Conservation (phyloP, 805 yeast genomes). For the Metschnikowia noctiluminum region DNA sequence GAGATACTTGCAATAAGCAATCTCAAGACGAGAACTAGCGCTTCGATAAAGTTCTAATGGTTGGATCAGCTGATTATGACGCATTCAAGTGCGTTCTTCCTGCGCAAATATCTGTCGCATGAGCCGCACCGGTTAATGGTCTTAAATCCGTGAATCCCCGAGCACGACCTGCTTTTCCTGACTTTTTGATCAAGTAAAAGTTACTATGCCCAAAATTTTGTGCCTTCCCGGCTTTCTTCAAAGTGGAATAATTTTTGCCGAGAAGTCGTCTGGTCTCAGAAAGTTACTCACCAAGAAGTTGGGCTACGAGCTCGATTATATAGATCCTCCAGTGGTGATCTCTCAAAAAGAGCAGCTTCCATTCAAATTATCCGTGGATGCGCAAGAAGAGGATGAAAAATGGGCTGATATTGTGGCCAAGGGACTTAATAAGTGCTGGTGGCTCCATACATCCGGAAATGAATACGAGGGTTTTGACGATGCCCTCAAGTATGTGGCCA, state of each 20-base stretch:
- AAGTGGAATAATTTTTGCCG: slow-evolving; percentile 30
- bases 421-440: slow-evolving; percentile 37
- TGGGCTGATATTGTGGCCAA: slow-evolving; percentile 31
- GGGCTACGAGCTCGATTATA: slow-evolving; percentile 27
- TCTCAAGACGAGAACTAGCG: too few species aligned
- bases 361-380: slow-evolving; percentile 25
- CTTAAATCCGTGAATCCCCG: background rate
- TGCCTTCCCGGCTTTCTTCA: slow-evolving; percentile 41
- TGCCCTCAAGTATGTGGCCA: slow-evolving; percentile 23
- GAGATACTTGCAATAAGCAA: too few species aligned
- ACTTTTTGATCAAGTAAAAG: background rate
- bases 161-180: background rate
- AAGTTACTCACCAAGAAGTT: slow-evolving; percentile 27
- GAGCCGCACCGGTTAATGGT: background rate
- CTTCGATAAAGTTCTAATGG: too few species aligned
- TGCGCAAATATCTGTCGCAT: background rate
- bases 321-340: slow-evolving; percentile 32
- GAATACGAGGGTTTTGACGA: slow-evolving; percentile 29
- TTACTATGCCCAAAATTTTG: slow-evolving; percentile 18
- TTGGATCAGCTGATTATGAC: background rate
- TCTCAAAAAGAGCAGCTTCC: slow-evolving; percentile 25
- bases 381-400: slow-evolving; percentile 24
- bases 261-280: slow-evolving; percentile 31
- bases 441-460: slow-evolving; percentile 20
- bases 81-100: too few species aligned